Evolutionary conservation across 2,329 filamentous ascomycete species (phyloP).

Genomic region (Penicillium psychrosexuale): DNA sequence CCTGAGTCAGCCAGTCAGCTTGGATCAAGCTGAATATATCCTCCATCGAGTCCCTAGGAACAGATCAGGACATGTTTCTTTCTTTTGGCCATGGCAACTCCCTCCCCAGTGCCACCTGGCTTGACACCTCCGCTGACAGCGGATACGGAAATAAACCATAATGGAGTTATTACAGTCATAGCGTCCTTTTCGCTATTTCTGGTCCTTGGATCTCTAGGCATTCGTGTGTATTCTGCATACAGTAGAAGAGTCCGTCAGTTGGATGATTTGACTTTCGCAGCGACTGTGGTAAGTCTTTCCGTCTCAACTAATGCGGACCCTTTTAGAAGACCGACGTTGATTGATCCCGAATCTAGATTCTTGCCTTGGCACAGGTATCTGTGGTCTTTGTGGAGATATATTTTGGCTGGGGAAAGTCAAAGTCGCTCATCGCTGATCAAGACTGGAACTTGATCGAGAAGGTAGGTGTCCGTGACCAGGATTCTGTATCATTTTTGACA

Average conservation of each 20-base stretch:
- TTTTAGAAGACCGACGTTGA: not conserved
- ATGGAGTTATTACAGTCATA: conserved; percentile 42
- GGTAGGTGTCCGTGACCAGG: conserved; percentile 22
- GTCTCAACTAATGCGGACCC: not conserved
- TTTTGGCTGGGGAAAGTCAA: conserved; percentile 41
- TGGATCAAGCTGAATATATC: conserved; percentile 3
- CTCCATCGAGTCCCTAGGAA: not conserved
- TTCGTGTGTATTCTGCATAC: conserved; percentile 41
- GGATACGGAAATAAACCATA: conserved; percentile 39
- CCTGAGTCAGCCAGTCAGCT: not conserved
- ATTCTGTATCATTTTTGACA: not conserved
- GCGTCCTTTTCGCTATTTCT: conserved; percentile 40
- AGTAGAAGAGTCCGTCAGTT: conserved; percentile 30
- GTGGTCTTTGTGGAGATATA: conserved; percentile 39
- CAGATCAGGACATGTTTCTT: not conserved
- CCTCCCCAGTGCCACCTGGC: conserved; percentile 13
- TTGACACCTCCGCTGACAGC: conserved; percentile 35
- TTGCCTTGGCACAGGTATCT: conserved; percentile 38
- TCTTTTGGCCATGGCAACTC: conserved; percentile 3
- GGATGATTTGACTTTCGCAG: conserved; percentile 37
- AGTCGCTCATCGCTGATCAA: conserved; percentile 18
- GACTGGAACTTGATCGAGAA: conserved; percentile 32
- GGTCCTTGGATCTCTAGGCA: conserved; percentile 38
- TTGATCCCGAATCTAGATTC: conserved; percentile 20
- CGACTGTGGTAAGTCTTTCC: conserved; percentile 28